These are phyloP conservation scores for Bocquillonia castaneifolia DNA, from an alignment of 441 rosid species.

Conservation along the genomic window DNA sequence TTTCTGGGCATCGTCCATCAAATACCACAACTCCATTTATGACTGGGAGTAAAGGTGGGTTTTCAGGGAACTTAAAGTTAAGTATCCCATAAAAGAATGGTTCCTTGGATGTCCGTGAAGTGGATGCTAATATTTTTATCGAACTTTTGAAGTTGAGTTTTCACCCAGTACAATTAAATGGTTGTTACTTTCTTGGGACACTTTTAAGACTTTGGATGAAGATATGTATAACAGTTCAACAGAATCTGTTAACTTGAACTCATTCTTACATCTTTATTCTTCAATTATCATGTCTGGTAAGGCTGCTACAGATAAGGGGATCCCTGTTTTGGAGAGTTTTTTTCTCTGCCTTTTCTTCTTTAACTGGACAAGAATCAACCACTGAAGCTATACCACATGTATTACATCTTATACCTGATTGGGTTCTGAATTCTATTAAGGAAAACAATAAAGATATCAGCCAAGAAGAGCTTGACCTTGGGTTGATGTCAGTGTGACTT, in stretches of 20 bases:
- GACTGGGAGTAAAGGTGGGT: conserved; percentile 64
- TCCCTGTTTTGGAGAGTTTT: conserved; percentile 25
- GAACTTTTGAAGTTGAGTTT: conserved; percentile 78
- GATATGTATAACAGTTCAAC: conserved; percentile 30
- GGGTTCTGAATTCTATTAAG: conserved; percentile 61
- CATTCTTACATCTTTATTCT: conserved; percentile 40
- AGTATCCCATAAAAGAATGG: conserved; percentile 98
- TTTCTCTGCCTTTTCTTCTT: conserved; percentile 37
- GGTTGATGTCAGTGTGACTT: conserved; percentile 62
- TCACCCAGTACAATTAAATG: conserved; percentile 70
- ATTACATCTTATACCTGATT: conserved; percentile 69
- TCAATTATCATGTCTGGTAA: conserved; percentile 28
- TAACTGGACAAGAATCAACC: conserved; percentile 36
- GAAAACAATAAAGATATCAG: conserved; percentile 33
- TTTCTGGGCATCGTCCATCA: conserved; percentile 25
- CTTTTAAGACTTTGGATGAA: conserved; percentile 36
- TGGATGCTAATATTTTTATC: conserved; percentile 73
- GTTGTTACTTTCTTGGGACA: conserved; percentile 62
- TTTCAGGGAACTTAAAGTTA: conserved; percentile 79
- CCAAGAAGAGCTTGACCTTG: conserved; percentile 63
- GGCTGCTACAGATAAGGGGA: conserved; percentile 21
- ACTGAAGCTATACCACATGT: conserved; percentile 48
- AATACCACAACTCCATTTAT: conserved; percentile 49
- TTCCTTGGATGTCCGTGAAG: conserved; percentile 77
- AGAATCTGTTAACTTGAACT: conserved; percentile 44